Base-by-base conservation (phyloP, 176 grass and related monocot genomes). In the Phoenix roebelenii region DNA sequence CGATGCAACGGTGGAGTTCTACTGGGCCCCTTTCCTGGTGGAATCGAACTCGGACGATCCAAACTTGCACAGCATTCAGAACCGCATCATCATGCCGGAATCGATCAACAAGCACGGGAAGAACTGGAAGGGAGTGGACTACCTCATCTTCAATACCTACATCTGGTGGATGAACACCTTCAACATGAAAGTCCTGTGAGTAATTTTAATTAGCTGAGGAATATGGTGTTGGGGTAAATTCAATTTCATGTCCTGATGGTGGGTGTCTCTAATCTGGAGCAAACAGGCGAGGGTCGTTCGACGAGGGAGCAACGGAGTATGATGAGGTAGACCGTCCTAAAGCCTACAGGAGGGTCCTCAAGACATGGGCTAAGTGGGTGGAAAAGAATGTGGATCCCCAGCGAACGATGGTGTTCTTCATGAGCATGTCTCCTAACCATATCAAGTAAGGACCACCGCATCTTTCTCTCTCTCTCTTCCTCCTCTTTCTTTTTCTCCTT, bases 11-110 rank as follows among this genome's bases (percentile, higher is more conserved):
- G 94, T 93, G 1, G 94, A 99, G 74, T 99, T 99, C 80, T 99
- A 99, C 75, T 99, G 94, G 94, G 88, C 94, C 25, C 94, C 94
- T 5, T 99, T 99, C 77, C 72, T 99, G 23, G 94, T 99, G 23
- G 94, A 89, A 64, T 99, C 94, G 25, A 99, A 99, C 79, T 99
- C 94, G 16, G 94, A 99, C 66, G 81, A 99, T 61, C 94, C 94
- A 51, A 78, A 84, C 69, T 79, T 82, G 58, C 94, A 99, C 80
- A 99, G 94, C 81, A 69, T 99, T 68, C 79, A 76, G 18, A 66
- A 93, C 66, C 78, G 94, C 5, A 49, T 99, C 57, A 93, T 99
- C 67, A 84, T 76, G 74, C 90, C 88, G 69, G 78, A 75, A 71
- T 80, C 94, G 54, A 89, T 99, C 76, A 75, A 64, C 23, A 93